Percentiles rank a stretch among this genome's conserved stretches.
Conservation (phyloP, 805 yeast genomes). For the Candida sithepensis region DNA sequence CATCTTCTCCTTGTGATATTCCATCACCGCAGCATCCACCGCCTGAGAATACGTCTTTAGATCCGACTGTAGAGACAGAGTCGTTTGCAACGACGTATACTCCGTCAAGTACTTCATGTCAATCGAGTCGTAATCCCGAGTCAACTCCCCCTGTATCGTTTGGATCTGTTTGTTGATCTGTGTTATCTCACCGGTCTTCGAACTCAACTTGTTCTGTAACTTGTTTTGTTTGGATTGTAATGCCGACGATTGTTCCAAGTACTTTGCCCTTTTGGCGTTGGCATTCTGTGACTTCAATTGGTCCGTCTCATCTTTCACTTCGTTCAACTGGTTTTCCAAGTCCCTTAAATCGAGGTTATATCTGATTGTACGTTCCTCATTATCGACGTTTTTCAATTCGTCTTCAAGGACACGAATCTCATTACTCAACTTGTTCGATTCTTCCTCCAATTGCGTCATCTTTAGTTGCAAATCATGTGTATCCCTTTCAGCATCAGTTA, state of each 20-base stretch:
- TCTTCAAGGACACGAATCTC: constrained; percentile 60
- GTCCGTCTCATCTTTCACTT: constrained; percentile 22
- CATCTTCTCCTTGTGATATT: constrained; percentile 88
- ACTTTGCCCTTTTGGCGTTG: constrained; percentile 53
- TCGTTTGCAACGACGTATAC: constrained; percentile 73
- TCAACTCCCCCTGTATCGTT: constrained; percentile 54
- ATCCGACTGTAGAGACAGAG: constrained; percentile 74
- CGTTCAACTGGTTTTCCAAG: constrained; percentile 34
- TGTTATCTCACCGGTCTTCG: constrained; percentile 79
- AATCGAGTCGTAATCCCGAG: constrained; percentile 67
- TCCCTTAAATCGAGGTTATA: constrained; percentile 43
- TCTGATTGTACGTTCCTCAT: constrained; percentile 56
- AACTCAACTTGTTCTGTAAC: constrained; percentile 62
- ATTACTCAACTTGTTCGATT: constrained; percentile 30
- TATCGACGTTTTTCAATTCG: constrained; percentile 48
- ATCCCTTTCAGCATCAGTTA: constrained; percentile 13
- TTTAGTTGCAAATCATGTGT: constrained; percentile 11
- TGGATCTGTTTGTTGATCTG: constrained; percentile 74
- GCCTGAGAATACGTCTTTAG: constrained; percentile 78
- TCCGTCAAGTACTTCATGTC: constrained; percentile 62
- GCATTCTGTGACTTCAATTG: constrained; percentile 43
- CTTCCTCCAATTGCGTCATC: constrained; percentile 27
- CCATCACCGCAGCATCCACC: constrained; percentile 89
- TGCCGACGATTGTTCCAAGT: constrained; percentile 52
- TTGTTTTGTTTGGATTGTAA: constrained; percentile 49